Percentiles rank a stretch among this genome's conserved stretches.
phyloP scores from a whole-genome alignment of 768 basidiomycete species.

The Phaffia australis region DNA sequence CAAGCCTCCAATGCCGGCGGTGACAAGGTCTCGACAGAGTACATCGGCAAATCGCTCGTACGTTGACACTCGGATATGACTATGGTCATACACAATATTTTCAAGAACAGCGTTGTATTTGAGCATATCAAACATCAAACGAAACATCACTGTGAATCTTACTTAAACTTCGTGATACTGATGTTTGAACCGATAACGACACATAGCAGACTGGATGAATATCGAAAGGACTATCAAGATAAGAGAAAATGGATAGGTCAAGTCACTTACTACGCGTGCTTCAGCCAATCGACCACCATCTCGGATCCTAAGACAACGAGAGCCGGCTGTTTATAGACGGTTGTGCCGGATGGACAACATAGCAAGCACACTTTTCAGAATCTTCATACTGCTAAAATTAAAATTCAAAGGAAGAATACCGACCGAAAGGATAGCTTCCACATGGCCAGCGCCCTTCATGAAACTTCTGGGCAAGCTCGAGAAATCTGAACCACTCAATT shows the following conservation, averaged over 20 bases:
- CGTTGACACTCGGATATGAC: slow-evolving; percentile 81
- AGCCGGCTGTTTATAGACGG: slow-evolving; percentile 55
- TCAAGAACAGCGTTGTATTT: background rate
- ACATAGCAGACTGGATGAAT: background rate
- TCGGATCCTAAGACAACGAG: slow-evolving; percentile 82
- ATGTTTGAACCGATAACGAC: background rate
- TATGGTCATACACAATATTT: background rate
- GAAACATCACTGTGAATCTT: background rate
- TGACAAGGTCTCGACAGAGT: slow-evolving; percentile 80
- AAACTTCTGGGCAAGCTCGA: slow-evolving; percentile 52
- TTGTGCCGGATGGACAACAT: background rate
- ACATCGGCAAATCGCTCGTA: slow-evolving; percentile 94
- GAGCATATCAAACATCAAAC: background rate
- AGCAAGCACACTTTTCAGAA: too few relatives aligned
- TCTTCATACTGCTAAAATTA: too few relatives aligned
- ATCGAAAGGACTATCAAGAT: background rate
- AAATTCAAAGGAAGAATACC: too few relatives aligned
- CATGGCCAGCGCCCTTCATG: slow-evolving; percentile 31
- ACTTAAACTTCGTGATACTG: slow-evolving; percentile 87
- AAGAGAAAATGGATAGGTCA: background rate
- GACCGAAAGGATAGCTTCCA: slow-evolving; percentile 75
- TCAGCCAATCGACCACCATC: slow-evolving; percentile 93
- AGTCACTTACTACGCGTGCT: slow-evolving; percentile 63
- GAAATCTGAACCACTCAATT: slow-evolving; percentile 81
- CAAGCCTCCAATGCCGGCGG: slow-evolving; percentile 33